phyloP scores from a whole-genome alignment of 1,284 basidiomycete genomes.

The Austroboletus niveus region DNA sequence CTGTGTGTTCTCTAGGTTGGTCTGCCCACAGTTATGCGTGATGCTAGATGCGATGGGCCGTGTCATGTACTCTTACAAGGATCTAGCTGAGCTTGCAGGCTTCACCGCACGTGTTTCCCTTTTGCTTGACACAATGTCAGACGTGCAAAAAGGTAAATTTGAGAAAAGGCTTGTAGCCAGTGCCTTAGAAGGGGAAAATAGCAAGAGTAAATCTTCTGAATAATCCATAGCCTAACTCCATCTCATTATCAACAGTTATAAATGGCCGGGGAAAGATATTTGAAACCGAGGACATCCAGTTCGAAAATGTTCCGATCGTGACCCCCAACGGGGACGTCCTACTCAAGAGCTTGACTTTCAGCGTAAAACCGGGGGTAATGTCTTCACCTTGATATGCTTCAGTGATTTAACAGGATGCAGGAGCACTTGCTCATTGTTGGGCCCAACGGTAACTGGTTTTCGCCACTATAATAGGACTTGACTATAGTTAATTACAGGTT shows the following conservation, averaged over 20 bases:
- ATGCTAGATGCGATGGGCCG: constrained; percentile 73
- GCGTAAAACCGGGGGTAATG: constrained; percentile 82
- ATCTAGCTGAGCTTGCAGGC: constrained; percentile 92
- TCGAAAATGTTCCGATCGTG: constrained; percentile 92
- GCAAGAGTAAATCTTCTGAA: constrained; percentile 55
- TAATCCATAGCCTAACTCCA: neutral
- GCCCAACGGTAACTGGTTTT: constrained; percentile 68
- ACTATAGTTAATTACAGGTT: constrained; percentile 43
- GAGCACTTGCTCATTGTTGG: constrained; percentile 91
- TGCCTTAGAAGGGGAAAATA: constrained; percentile 76
- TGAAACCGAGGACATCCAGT: constrained; percentile 86
- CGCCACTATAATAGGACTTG: constrained; percentile 2
- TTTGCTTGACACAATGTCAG: constrained; percentile 90
- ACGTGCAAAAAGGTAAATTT: constrained; percentile 82
- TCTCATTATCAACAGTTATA: constrained; percentile 54
- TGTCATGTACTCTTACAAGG: constrained; percentile 96
- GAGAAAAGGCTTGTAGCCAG: constrained; percentile 86
- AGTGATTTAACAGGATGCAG: constrained; percentile 36
- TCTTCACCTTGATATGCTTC: constrained; percentile 8
- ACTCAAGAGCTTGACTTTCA: constrained; percentile 82
- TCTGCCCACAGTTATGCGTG: neutral
- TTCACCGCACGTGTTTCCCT: constrained; percentile 92
- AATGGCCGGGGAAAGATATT: constrained; percentile 77
- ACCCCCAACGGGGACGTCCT: constrained; percentile 96
- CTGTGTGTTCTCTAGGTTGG: neutral